Evolutionary conservation across 2,329 filamentous ascomycete genomes (phyloP).

Genomic region (Colletotrichum filicis): DNA sequence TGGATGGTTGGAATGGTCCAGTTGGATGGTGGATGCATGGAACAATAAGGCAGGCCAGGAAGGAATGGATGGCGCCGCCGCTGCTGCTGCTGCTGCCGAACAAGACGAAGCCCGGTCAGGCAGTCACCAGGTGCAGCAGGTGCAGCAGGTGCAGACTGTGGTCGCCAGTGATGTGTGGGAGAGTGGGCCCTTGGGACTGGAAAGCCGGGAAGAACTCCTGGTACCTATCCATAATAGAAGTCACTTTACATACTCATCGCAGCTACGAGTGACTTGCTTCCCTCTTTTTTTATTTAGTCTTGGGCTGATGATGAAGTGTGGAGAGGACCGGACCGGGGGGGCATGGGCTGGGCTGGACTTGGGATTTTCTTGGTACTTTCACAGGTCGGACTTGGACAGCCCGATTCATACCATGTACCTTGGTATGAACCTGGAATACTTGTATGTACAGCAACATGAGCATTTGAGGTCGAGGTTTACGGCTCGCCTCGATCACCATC

Average conservation of each 20-base stretch:
- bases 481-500: not conserved
- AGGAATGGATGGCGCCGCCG: conserved; percentile 2
- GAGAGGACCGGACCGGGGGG: conserved; percentile 26
- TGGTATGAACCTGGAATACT: no score
- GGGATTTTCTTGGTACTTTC: not conserved
- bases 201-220: conserved; percentile 12
- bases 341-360: not conserved
- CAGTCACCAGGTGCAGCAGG: not conserved
- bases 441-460: no score
- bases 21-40: not conserved
- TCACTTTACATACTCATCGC: not conserved
- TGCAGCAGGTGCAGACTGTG: not conserved
- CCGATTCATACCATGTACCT: not conserved
- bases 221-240: not conserved
- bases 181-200: not conserved
- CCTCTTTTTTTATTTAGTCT: not conserved
- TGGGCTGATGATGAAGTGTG: conserved; percentile 21
- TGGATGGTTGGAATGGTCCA: conserved; percentile 12
- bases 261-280: not conserved
- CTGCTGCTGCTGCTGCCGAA: not conserved
- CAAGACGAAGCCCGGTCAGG: not conserved
- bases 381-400: not conserved
- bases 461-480: no score
- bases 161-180: not conserved
- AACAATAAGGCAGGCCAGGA: conserved; percentile 22